Conservation (phyloP, 164 flowering plant species). For the Stephania japonica region DNA sequence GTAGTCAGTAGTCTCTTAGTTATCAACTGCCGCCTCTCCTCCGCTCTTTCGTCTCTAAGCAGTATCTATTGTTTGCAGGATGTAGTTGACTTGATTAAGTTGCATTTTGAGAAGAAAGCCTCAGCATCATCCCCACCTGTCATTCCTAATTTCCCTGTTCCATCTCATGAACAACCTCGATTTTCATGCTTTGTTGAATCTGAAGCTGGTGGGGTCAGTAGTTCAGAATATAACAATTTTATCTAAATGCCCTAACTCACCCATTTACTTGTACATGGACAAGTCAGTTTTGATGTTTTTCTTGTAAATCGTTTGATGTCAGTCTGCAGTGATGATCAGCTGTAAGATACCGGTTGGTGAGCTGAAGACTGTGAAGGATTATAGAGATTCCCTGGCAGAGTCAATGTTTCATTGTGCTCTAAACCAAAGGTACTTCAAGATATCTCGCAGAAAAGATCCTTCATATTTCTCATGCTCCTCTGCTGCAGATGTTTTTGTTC, state of each 20-base stretch:
- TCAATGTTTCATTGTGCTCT: slow-evolving; percentile 84
- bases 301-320: slow-evolving; percentile 21
- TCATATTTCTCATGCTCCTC: slow-evolving; percentile 89
- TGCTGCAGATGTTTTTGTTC: slow-evolving; percentile 68
- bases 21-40: no score
- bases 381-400: slow-evolving; percentile 68
- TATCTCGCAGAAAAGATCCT: slow-evolving; percentile 81
- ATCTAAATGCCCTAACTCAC: not conserved
- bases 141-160: slow-evolving; percentile 55
- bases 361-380: slow-evolving; percentile 82
- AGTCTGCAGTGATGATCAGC: slow-evolving; percentile 94
- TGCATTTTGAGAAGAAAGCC: slow-evolving; percentile 63
- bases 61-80: slow-evolving; percentile 33
- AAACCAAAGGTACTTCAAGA: slow-evolving; percentile 81
- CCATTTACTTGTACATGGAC: not conserved
- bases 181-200: slow-evolving; percentile 90
- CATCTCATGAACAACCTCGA: slow-evolving; percentile 75
- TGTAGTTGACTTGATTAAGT: slow-evolving; percentile 77
- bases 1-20: not conserved
- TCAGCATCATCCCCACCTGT: slow-evolving; percentile 37
- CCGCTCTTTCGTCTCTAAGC: not conserved
- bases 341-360: slow-evolving; percentile 74
- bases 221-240: not conserved
- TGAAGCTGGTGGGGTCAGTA: slow-evolving; percentile 94
- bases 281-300: slow-evolving; percentile 7